Base-by-base conservation (phyloP, 176 grass and related monocot species). In the Oryza glaberrima region DNA sequence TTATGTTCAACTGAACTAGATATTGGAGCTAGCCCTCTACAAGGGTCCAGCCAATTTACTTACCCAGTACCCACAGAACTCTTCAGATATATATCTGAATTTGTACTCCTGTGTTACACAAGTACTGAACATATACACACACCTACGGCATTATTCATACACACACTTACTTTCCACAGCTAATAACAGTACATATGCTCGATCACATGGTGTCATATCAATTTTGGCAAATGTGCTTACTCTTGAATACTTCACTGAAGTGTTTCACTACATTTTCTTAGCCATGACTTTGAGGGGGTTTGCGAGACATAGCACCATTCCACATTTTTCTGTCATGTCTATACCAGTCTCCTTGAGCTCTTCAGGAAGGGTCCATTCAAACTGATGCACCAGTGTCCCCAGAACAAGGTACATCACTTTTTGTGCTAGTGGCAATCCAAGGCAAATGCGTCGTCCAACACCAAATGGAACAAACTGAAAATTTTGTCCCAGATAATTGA, bases 381-480 rank as follows among this genome's bases (percentile, higher is more conserved):
- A 87, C 5, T 46, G 32, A 35, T 77, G 81, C 3, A 91, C 13
- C n/a, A 91, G 15, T 6, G 81, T 69, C 0, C 73, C 89, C 16
- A 91, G 26, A 81, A 87, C 75, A 9, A 88, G 35, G 48, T 84
- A 85, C 28, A 78, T 35, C 72, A 82, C 77, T 51, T 70, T 47
- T 16, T 28, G 60, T 7, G 70, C 83, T 2, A 91, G 76, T 20
- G 81, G 73, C 69, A 91, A 15, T 69, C 85, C 81, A 1, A 81
- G 76, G 56, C 85, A 91, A 7, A 87, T 84, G 0, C 89, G 67
- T 7, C 89, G 69, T 5, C 89, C 85, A 7, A 60, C 84, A 74
- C 89, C 81, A 68, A 88, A 91, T 0, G 89, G 85, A 7, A 84
- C 36, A 3, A 87, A 46, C 81, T 84, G 81, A 32, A 81, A 84